Evolutionary conservation across 352 stramenopile species (phyloP).

Genomic region (Phytophthora nicotianae): DNA sequence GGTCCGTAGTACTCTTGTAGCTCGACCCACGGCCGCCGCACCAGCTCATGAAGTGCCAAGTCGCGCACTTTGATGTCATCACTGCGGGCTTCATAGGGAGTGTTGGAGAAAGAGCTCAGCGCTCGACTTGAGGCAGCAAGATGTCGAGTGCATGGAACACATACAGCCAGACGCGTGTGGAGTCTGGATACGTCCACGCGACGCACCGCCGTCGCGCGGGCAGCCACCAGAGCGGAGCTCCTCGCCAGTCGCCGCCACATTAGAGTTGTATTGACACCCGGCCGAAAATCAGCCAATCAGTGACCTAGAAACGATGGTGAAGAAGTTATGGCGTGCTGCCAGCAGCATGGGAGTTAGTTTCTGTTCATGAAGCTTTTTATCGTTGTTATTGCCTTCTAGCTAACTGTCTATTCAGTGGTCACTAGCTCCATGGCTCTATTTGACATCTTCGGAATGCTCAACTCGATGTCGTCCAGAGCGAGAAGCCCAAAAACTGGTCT

Average conservation of each 20-base stretch:
- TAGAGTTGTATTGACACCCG: not conserved
- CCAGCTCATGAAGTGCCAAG: conserved; percentile 41
- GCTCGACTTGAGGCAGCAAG: not conserved
- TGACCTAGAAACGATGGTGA: not conserved
- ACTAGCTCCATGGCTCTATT: conserved; percentile 10
- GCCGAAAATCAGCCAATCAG: conserved; percentile 20
- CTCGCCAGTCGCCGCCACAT: conserved; percentile 29
- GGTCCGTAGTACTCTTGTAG: conserved; percentile 32
- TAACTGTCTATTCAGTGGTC: conserved; percentile 18
- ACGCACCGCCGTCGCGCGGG: not conserved
- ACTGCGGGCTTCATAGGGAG: conserved; percentile 1
- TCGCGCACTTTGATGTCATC: conserved; percentile 29
- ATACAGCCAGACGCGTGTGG: not conserved
- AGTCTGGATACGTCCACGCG: not conserved
- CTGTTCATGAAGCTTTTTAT: not conserved
- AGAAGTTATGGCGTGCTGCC: too few relatives aligned
- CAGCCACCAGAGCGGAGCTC: conserved; percentile 9
- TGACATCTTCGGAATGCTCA: conserved; percentile 1
- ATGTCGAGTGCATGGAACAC: not conserved
- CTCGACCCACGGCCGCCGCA: conserved; percentile 32
- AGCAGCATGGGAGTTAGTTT: too few relatives aligned
- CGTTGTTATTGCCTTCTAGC: conserved; percentile 6
- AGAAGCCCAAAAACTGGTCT: conserved; percentile 1
- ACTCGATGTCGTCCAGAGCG: not conserved
- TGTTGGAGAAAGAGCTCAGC: conserved; percentile 12